A percentile compares a stretch with the other conserved stretches of the same genome.
These are phyloP conservation scores for Globisporangium splendens DNA, from an alignment of 352 stramenopile genomes.

Conservation along the genomic window DNA sequence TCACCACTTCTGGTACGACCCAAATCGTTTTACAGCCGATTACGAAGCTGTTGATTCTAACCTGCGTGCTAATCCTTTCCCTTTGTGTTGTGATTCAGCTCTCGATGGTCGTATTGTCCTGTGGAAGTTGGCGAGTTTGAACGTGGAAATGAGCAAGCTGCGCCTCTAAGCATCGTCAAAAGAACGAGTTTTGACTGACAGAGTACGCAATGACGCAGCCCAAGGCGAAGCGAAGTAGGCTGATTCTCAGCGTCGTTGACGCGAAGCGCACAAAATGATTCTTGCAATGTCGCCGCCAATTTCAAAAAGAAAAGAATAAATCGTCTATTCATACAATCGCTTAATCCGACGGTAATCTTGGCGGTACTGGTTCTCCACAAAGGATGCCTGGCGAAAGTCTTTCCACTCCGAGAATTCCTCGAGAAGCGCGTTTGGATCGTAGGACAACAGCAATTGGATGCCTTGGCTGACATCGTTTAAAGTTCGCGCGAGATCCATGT, in stretches of 20 bases:
- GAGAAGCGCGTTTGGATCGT: conserved; percentile 80
- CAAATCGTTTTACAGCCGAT: not conserved
- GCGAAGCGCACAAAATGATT: not conserved
- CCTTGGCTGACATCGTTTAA: conserved; percentile 91
- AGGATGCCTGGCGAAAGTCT: conserved; percentile 85
- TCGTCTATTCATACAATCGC: conserved; percentile 82
- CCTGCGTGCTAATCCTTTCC: not conserved
- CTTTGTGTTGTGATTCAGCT: conserved; percentile 24
- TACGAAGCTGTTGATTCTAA: not conserved
- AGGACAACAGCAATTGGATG: conserved; percentile 88
- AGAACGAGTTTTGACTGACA: conserved; percentile 1
- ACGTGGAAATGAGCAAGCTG: conserved; percentile 78
- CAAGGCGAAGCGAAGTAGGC: not conserved
- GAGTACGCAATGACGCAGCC: conserved; percentile 3
- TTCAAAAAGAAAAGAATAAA: conserved; percentile 10
- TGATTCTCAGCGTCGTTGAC: too few relatives aligned
- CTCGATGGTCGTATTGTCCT: conserved; percentile 79
- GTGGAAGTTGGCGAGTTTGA: conserved; percentile 73
- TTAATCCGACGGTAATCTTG: conserved; percentile 92
- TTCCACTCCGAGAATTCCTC: conserved; percentile 83
- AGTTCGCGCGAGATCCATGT: conserved; percentile 90
- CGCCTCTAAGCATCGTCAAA: conserved; percentile 46
- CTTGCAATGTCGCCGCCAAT: not conserved
- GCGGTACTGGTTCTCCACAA: conserved; percentile 86
- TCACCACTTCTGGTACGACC: conserved; percentile 75